These are phyloP conservation scores for Sclerotinia borealis DNA, from an alignment of 2,329 filamentous ascomycete genomes.

Conservation along the genomic window DNA sequence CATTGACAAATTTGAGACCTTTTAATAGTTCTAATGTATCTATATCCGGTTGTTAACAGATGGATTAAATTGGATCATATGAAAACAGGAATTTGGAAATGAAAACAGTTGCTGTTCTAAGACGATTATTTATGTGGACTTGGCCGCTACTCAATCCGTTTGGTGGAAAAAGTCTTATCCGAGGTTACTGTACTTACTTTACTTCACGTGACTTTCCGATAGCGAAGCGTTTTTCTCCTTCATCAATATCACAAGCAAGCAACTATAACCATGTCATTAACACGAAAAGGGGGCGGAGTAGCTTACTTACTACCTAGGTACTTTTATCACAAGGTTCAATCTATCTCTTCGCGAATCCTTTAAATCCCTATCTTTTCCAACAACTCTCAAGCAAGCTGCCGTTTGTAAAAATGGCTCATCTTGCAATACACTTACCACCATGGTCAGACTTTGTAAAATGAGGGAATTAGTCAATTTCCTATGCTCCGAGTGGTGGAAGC, in stretches of 20 bases:
- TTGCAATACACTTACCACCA: not conserved
- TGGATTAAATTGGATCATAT: not conserved
- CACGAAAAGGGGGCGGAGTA: conserved; percentile 1
- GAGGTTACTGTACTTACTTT: too few relatives aligned
- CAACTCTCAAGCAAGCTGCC: not conserved
- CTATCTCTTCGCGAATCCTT: not conserved
- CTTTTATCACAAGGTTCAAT: conserved; percentile 3
- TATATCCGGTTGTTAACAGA: not conserved
- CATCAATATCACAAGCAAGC: not conserved
- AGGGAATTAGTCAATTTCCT: conserved; percentile 1
- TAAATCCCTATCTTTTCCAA: not conserved
- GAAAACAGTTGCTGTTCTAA: conserved; percentile 6
- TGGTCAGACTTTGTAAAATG: not conserved
- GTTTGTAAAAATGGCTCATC: conserved; percentile 7
- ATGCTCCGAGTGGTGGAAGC: not conserved
- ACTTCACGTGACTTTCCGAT: not conserved
- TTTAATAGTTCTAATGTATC: not conserved
- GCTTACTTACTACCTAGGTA: not conserved
- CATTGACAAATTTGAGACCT: conserved; percentile 1
- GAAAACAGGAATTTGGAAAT: conserved; percentile 1
- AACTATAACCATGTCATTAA: not conserved
- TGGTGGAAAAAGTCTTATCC: conserved; percentile 7
- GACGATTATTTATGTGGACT: not conserved
- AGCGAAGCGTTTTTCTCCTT: not conserved
- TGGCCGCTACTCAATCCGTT: not conserved